These are phyloP conservation scores for Podaxis pistillaris DNA, from an alignment of 768 basidiomycete species.

Conservation along the genomic window DNA sequence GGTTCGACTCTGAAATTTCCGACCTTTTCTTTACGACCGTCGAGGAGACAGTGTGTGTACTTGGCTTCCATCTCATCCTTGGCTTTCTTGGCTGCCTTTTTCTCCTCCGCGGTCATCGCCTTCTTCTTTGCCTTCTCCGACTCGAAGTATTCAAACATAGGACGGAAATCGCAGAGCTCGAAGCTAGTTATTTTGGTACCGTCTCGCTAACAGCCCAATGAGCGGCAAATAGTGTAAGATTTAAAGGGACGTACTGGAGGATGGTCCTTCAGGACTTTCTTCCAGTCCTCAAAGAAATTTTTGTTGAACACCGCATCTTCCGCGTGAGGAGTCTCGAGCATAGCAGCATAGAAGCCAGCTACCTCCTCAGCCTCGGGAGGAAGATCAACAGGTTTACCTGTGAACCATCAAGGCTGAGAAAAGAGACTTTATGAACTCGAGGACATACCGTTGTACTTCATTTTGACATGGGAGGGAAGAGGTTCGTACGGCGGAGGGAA, in stretches of 20 bases:
- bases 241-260: constrained; percentile 67
- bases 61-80: constrained; percentile 84
- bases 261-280: constrained; percentile 68
- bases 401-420: constrained; percentile 11
- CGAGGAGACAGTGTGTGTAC: constrained; percentile 83
- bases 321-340: constrained; percentile 91
- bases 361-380: constrained; percentile 92
- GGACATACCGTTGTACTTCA: constrained; percentile 88
- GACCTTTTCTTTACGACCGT: constrained; percentile 96
- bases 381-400: constrained; percentile 78
- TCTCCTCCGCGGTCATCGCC: constrained; percentile 76
- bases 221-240: not conserved
- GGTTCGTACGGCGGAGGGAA: constrained; percentile 95
- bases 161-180: constrained; percentile 87
- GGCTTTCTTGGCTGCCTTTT: constrained; percentile 85
- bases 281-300: constrained; percentile 96
- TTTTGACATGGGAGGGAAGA: constrained; percentile 79
- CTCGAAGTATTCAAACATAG: constrained; percentile 93
- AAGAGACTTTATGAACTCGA: constrained; percentile 5
- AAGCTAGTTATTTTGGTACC: constrained; percentile 74
- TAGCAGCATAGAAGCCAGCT: constrained; percentile 91
- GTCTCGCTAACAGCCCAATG: constrained; percentile 47
- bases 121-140: constrained; percentile 93
- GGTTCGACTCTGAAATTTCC: constrained; percentile 99
- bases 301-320: constrained; percentile 85